phyloP scores from a whole-genome alignment of 2,329 filamentous ascomycete genomes.

The Phyllosticta paracitricarpa region DNA sequence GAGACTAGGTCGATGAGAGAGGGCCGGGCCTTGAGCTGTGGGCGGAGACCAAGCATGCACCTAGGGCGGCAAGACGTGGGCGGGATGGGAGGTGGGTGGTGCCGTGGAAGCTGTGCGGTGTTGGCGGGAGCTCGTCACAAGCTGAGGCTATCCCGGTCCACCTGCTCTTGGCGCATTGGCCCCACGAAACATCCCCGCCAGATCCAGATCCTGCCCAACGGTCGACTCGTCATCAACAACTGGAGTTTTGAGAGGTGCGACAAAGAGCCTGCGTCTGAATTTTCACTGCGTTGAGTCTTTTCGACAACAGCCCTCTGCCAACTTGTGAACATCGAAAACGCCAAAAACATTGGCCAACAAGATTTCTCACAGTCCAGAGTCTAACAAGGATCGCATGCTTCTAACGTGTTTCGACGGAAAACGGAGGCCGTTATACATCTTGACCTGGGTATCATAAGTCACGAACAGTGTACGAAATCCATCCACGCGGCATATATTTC shows the following conservation, averaged over 20 bases:
- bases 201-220: neutral
- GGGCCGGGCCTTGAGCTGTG: conserved; percentile 48
- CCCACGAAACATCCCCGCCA: conserved; percentile 3
- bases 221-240: neutral
- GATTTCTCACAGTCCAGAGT: neutral
- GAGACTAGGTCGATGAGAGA: conserved; percentile 54
- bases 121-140: conserved; percentile 6
- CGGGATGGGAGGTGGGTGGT: conserved; percentile 3
- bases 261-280: too few relatives aligned
- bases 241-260: too few relatives aligned
- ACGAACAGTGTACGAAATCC: too few relatives aligned
- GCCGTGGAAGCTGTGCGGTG: neutral
- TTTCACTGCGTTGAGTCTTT: too few relatives aligned
- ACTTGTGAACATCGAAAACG: neutral
- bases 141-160: conserved; percentile 6
- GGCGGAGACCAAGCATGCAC: conserved; percentile 49
- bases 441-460: too few relatives aligned
- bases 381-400: neutral
- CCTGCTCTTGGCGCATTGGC: conserved; percentile 6
- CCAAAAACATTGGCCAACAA: neutral
- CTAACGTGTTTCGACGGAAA: neutral
- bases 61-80: neutral
- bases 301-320: too few relatives aligned
- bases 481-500: too few relatives aligned
- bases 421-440: neutral